Base-by-base conservation (phyloP, 306 rosid genomes). In the Fragaria vesca region DNA sequence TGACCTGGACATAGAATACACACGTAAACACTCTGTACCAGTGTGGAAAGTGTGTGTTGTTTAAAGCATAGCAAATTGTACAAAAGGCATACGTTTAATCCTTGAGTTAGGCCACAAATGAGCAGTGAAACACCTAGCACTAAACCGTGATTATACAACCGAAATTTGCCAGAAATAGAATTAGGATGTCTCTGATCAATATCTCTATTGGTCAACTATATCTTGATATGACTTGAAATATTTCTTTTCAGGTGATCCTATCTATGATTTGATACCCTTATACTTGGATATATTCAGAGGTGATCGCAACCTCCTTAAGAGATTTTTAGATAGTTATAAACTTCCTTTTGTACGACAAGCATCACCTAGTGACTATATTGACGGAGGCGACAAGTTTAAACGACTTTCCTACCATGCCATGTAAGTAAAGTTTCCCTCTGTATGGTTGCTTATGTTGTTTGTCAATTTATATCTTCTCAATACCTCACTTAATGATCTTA, bases 281-380 rank as follows among this genome's bases (percentile, higher is more conserved):
- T 81, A 93, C 85, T 81, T 95, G 79, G 99, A 95, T 82, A 80
- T 95, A 77, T 93, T 91, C 82, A 93, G 97, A 93, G 97, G 99
- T 42, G 91, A 95, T 82, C 54, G 83, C 3, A 0, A 10, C 71
- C 97, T 93, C 81, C 88, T 95, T 12, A 80, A 83, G 86, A 81
- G 46, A 24, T 86, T 93, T 81, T 76, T 93, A 78, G 91, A 87
- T 84, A 93, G 96, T 78, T 95, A 95, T 83, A 95, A 86, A 83
- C 97, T 95, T 80, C 97, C 97, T 66, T 83, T 89, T 45, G 83
- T 82, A 32, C 77, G 76, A 84, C 80, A 70, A 51, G 65, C 68
- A 74, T 81, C 85, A 52, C 79, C 79, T 70, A 51, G 30, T 46
- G 89, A 86, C 67, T 81, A 88, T 17, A 43, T 72, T 57, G 86